Base-by-base conservation (phyloP, 2,329 filamentous ascomycete species). In the Aureobasidium musti region DNA sequence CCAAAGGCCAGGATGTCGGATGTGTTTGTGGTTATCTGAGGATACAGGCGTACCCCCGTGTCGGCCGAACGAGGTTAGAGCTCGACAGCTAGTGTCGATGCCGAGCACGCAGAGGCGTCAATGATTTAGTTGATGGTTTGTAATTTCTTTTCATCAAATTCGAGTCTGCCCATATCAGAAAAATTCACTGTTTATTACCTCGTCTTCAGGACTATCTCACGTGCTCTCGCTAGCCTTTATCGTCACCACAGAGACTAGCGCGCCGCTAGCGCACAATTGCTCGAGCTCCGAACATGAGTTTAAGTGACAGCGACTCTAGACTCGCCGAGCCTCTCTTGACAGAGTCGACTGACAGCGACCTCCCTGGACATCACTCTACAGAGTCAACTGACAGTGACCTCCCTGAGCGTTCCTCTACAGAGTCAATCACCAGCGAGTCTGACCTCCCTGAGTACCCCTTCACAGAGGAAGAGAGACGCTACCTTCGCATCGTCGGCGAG, bases 51-150 rank as follows among this genome's bases (percentile, higher is more conserved):
- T 5, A 7, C 5, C 3, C 14, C 17, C 37, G 26, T 26, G 17
- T 1, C 54, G 54, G 39, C 54, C 54, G 54, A 23, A 59, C 39
- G 54, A 43, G 54, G 54, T 45, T 59, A 45, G 39, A 43, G 35
- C 35, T 39, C 13, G 14, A 39, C 35, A 39, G 35, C 35, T 39
- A 35, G 33, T 35, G 26, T 45, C 14, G 54, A 10, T 23, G n/a
- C 37, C 54, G 39, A 23, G 39, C 49, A 52, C 49, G 19, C 26
- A 52, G 10, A n/a, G 37, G 17, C 21, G 54, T 45, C 13, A 21
- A 45, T 33, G 26, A 14, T 43, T 43, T 43, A 39, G 39, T 45
- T 30, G 39, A 14, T 59, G 54, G 54, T 59, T 14, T 45, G 39
- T 45, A 33, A 59, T 45, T 43, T 28, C 26, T 45, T 26, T 59